phyloP scores from a whole-genome alignment of 495 filamentous ascomycete species.

The Talaromyces wortmannii region DNA sequence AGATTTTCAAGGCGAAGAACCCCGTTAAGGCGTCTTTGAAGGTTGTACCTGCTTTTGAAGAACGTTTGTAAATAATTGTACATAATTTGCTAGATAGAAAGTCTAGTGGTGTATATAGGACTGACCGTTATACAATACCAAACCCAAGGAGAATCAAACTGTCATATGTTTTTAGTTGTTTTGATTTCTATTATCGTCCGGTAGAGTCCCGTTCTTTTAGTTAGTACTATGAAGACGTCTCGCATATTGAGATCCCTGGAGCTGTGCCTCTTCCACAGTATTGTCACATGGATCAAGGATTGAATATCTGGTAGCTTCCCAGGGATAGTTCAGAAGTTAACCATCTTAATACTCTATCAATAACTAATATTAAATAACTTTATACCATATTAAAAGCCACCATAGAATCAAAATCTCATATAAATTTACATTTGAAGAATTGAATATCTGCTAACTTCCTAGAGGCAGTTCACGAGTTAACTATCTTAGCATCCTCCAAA shows the following conservation, averaged over 20 bases:
- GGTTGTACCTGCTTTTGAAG: too few relatives aligned
- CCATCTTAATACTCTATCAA: too few relatives aligned
- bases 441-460: neutral
- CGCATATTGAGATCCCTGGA: too few relatives aligned
- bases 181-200: too few relatives aligned
- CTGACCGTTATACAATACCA: neutral
- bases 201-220: too few relatives aligned
- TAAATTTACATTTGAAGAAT: neutral
- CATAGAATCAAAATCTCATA: neutral
- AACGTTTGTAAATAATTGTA: too few relatives aligned
- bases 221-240: too few relatives aligned
- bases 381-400: neutral
- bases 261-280: too few relatives aligned
- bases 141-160: neutral
- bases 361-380: neutral
- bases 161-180: neutral
- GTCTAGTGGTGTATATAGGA: neutral
- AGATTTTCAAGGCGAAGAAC: slow-evolving; percentile 52
- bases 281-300: too few relatives aligned
- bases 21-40: slow-evolving; percentile 48
- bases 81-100: slow-evolving; percentile 9
- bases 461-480: neutral
- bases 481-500: neutral
- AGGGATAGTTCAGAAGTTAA: too few relatives aligned
- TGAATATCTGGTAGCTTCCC: too few relatives aligned